These are phyloP conservation scores for Vitis hybrid DNA, from an alignment of 177 flowering plant genomes.

Conservation along the genomic window DNA sequence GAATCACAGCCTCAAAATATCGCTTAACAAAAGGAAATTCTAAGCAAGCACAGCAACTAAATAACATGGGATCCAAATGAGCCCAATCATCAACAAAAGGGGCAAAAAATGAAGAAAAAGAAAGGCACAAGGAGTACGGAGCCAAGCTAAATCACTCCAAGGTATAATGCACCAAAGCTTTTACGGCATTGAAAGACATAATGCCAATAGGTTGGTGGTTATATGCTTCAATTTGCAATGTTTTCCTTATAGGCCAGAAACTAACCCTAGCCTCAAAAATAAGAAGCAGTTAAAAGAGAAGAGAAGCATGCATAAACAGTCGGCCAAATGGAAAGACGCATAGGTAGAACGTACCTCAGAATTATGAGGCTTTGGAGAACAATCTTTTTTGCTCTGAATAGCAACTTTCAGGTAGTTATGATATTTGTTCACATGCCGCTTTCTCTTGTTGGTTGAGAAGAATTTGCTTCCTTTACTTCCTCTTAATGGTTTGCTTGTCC, in stretches of 20 bases:
- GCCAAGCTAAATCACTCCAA: not conserved
- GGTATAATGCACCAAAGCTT: not conserved
- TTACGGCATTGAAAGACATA: not conserved
- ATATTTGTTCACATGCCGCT: constrained; percentile 28
- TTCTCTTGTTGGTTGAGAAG: constrained; percentile 37
- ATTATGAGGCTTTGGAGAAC: constrained; percentile 24
- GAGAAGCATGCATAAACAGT: not conserved
- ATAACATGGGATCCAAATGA: too few species aligned
- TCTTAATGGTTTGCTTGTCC: constrained; percentile 25
- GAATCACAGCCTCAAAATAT: too few species aligned
- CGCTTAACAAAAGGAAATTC: too few species aligned
- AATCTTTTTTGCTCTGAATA: constrained; percentile 31
- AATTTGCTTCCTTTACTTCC: constrained; percentile 40
- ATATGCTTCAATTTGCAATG: not conserved
- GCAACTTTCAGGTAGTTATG: constrained; percentile 42
- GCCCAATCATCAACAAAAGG: too few species aligned
- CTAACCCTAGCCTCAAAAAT: too few species aligned
- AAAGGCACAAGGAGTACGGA: not conserved
- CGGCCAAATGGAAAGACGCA: not conserved
- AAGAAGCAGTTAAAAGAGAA: too few species aligned
- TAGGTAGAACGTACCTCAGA: constrained; percentile 39
- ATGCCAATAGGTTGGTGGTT: not conserved
- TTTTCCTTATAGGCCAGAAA: not conserved
- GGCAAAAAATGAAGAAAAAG: too few species aligned
- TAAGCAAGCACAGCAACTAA: not conserved